phyloP scores from a whole-genome alignment of 2,329 filamentous ascomycete genomes.

The Macroventuria anomochaeta region DNA sequence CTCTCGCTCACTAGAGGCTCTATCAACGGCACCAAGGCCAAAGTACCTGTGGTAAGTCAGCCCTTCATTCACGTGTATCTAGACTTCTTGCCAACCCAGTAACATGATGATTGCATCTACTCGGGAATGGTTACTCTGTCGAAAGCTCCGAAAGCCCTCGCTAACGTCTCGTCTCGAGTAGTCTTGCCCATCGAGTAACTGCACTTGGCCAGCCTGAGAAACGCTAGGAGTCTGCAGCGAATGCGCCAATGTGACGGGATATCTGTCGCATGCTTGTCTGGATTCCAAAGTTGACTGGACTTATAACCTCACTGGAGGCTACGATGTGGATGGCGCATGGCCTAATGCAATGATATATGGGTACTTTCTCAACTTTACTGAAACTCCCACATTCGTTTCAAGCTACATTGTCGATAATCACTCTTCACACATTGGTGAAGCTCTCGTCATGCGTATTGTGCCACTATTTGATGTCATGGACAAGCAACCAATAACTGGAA shows the following conservation, averaged over 20 bases:
- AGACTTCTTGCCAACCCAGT: no score
- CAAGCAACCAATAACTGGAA: background rate
- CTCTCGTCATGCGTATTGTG: conserved; percentile 19
- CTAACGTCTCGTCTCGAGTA: no score
- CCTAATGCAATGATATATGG: conserved; percentile 34
- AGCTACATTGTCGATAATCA: conserved; percentile 19
- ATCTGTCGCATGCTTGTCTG: conserved; percentile 17
- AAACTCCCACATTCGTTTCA: conserved; percentile 21
- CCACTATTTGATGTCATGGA: conserved; percentile 12
- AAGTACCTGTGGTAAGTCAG: no score
- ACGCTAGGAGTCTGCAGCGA: conserved; percentile 34
- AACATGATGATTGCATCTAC: no score
- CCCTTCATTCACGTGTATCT: no score
- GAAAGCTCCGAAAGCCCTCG: no score
- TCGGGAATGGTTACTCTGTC: no score
- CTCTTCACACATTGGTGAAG: conserved; percentile 12
- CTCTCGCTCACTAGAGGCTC: no score
- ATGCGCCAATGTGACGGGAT: no score
- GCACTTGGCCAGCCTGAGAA: conserved; percentile 36
- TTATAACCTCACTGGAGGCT: background rate
- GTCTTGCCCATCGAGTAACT: conserved; percentile 38
- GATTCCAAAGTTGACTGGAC: conserved; percentile 27
- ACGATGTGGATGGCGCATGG: background rate
- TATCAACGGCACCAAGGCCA: no score
- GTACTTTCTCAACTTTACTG: conserved; percentile 35